phyloP scores from a whole-genome alignment of 176 grass and related monocot species.

The Oryza glumipatula region DNA sequence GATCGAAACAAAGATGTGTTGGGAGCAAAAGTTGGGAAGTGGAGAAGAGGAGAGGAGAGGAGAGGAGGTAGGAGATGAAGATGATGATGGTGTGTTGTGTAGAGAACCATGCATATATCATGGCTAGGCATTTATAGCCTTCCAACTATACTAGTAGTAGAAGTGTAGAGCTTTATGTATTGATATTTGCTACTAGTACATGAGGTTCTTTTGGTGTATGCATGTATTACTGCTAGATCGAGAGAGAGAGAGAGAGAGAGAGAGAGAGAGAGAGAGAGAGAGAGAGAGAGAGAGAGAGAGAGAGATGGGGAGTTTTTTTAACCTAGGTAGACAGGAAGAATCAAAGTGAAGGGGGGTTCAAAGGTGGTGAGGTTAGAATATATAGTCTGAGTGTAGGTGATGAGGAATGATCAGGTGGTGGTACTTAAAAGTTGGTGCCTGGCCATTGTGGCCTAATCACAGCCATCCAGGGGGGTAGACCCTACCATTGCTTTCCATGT shows the following conservation, averaged over 20 bases:
- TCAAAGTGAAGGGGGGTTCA: conserved; percentile 55
- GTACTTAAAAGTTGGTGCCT: conserved; percentile 81
- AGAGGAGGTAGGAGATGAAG: conserved; percentile 33
- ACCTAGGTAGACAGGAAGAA: conserved; percentile 84
- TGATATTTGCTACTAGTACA: conserved; percentile 45
- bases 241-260: neutral
- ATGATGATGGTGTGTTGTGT: conserved; percentile 51
- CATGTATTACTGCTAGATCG: conserved; percentile 39
- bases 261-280: neutral
- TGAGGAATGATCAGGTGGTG: conserved; percentile 83
- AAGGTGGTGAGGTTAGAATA: conserved; percentile 50
- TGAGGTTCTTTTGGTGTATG: conserved; percentile 23
- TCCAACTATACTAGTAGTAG: conserved; percentile 33
- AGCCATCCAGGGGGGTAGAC: conserved; percentile 56
- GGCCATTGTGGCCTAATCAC: conserved; percentile 72
- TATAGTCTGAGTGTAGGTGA: conserved; percentile 41
- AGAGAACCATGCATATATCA: conserved; percentile 74
- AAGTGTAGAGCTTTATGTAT: conserved; percentile 34
- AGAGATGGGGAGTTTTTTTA: conserved; percentile 40
- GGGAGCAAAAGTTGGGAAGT: conserved; percentile 26
- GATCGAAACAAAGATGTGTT: conserved; percentile 17
- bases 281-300: neutral
- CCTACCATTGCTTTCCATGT: conserved; percentile 60
- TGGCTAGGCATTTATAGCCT: conserved; percentile 76
- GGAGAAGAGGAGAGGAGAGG: conserved; percentile 9